Base-by-base conservation (phyloP, 345 rosid genomes). In the Pseudoturritis turrita region DNA sequence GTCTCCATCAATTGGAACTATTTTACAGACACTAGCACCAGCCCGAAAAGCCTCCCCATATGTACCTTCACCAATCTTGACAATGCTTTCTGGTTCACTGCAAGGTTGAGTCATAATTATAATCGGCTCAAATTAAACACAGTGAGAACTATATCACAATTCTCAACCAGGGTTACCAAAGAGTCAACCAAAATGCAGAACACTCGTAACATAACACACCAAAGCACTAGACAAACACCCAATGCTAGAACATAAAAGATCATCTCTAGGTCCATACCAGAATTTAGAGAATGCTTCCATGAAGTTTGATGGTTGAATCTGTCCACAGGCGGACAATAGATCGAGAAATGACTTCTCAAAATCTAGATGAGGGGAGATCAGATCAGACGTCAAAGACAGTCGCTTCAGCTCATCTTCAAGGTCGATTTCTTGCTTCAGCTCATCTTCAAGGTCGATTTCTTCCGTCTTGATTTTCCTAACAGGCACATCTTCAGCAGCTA, bases 1-100 rank as follows among this genome's bases (percentile, higher is more conserved):
- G 54, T 95, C 94, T 54, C 98, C 99, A 77, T 91, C 97, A 62
- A 95, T 80, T 51, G 99, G 99, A 76, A 95, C 99, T 77, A 95
- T 81, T 84, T 95, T 95, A 79, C 99, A 95, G 33, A 95, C 99
- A 55, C 79, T 82, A 63, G 77, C 71, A 21, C 99, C 99, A 49
- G 87, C 90, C 59, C 73, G 78, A 66, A 89, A 91, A 74, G 96
- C 99, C 81, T 95, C 99, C 72, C 99, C 99, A 73, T 75, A 95
- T 44, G 98, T 95, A 61, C 99, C 99, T 85, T 95, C 99, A 51
- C 99, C 99, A 72, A 95, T 76, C 85, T 95, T 95, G 70, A 65
- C 68, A 71, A 95, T 86, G 78, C 71, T 74, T 74, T 85, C 70
- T 19, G 92, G 92, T 54, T 81, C 83, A 85, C 98, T 95, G 86